Conservation (phyloP, 495 filamentous ascomycete genomes). For the Daldinia childiae region DNA sequence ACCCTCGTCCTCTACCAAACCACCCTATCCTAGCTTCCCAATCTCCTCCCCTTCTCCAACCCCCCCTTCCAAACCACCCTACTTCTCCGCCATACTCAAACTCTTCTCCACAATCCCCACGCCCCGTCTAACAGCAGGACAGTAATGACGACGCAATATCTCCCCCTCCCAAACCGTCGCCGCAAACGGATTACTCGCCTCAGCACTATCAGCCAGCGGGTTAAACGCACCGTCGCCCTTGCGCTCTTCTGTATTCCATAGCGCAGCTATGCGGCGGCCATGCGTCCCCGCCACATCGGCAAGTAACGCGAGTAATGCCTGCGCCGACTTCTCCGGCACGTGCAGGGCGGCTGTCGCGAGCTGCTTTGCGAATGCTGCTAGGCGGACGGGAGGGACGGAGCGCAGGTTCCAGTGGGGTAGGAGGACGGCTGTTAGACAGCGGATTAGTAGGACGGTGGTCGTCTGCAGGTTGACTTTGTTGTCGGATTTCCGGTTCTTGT, state of each 20-base stretch:
- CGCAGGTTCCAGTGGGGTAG: conserved; percentile 70
- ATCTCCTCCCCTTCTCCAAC: too few species aligned
- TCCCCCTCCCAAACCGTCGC: conserved; percentile 94
- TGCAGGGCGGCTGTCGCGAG: conserved; percentile 83
- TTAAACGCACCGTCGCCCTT: conserved; percentile 71
- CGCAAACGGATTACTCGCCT: conserved; percentile 70
- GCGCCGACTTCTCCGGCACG: conserved; percentile 83
- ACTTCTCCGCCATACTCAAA: conserved; percentile 42
- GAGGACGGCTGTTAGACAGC: conserved; percentile 80
- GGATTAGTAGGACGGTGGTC: conserved; percentile 87
- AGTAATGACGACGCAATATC: conserved; percentile 83
- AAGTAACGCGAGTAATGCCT: conserved; percentile 79
- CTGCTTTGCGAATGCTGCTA: conserved; percentile 93
- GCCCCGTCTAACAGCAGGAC: conserved; percentile 83
- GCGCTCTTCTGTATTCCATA: conserved; percentile 91
- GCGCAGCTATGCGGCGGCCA: conserved; percentile 69
- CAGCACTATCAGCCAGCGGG: conserved; percentile 52
- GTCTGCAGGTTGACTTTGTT: conserved; percentile 93
- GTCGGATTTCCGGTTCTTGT: conserved; percentile 41
- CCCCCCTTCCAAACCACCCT: too few species aligned
- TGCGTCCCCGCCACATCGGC: conserved; percentile 77
- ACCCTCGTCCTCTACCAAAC: not conserved
- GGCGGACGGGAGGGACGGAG: conserved; percentile 74
- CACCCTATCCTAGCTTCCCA: not conserved
- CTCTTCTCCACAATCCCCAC: conserved; percentile 74